Base-by-base conservation (phyloP, 208 protist species). In the Acanthamoeba lenticulata region DNA sequence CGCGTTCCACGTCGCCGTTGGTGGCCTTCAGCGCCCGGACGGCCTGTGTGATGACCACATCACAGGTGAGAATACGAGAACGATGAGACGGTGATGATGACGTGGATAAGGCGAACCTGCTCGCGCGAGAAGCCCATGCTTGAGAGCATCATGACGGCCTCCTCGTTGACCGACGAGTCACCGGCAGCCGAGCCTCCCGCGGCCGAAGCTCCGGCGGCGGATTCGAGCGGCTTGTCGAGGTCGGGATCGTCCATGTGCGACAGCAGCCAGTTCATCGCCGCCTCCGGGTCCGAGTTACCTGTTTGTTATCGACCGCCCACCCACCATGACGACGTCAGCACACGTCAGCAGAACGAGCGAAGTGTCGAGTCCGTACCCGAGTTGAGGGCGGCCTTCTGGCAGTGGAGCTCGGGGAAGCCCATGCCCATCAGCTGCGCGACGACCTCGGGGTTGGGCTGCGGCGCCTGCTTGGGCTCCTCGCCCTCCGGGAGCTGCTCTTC, bases 1-100 rank as follows among this genome's bases (percentile, higher is more conserved):
- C 98, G 34, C 98, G 96, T 96, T 99, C 98, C 0, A 98, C 96
- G 94, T 99, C 98, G 97, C 98, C 97, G 90, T 96, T 94, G 5
- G 72, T 57, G 45, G 69, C 57, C 52, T 79, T 44, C 29, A 67
- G 19, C 4, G 47, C 40, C 19, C 57, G 79, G 34, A 52, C 67
- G 91, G 45, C 29, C 57, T 47, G 65, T 77, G 89, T 15, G 42
- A 27, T 40, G 69, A 44, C 44, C 1, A 65, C 1, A 72, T 27
- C 62, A 47, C 24, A 57, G 29, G 15, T 49, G 24, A 49, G 38
- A 29, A 24, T 36, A 32, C 94, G 92, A 27, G 94, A 47, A 15
- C 38, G 86, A 89, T 36, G 86, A 69, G 7, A 88, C 55, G 5
- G 98, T 99, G 89, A 98, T 94, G 55, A 95, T 91, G 38, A 99